A percentile compares a stretch with the other conserved stretches of the same genome.
Evolutionary conservation across 768 basidiomycete species (phyloP).

Genomic region (Paxillus involutus): DNA sequence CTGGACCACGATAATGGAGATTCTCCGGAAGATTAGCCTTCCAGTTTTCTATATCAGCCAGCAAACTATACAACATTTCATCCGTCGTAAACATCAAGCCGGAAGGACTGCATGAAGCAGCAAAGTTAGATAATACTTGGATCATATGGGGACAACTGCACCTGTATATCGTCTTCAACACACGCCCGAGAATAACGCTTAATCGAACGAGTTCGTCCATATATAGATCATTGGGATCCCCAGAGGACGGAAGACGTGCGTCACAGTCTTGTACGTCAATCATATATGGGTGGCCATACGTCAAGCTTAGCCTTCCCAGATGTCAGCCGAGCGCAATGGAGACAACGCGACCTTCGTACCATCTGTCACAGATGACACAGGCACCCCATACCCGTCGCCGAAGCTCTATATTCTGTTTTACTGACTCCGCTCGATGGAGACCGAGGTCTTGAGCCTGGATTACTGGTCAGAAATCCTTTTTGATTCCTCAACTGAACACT

Average conservation of each 20-base stretch:
- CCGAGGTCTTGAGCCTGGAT: slow-evolving; percentile 93
- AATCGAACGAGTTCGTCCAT: slow-evolving; percentile 91
- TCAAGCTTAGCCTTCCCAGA: slow-evolving; percentile 69
- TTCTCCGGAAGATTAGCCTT: slow-evolving; percentile 73
- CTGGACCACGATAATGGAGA: slow-evolving; percentile 73
- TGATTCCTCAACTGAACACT: slow-evolving; percentile 26
- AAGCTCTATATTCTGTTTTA: slow-evolving; percentile 81
- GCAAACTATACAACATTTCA: slow-evolving; percentile 64
- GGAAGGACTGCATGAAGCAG: slow-evolving; percentile 58
- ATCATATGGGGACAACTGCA: slow-evolving; percentile 25
- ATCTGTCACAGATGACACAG: slow-evolving; percentile 93
- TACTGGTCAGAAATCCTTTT: slow-evolving; percentile 12
- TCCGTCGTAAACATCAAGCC: slow-evolving; percentile 86
- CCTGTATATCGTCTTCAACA: slow-evolving; percentile 94
- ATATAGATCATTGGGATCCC: slow-evolving; percentile 75
- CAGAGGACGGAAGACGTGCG: slow-evolving; percentile 87
- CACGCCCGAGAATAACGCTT: slow-evolving; percentile 87
- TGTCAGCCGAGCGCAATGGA: slow-evolving; percentile 2
- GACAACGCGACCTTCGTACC: slow-evolving; percentile 46
- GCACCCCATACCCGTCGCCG: slow-evolving; percentile 90
- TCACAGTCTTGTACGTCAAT: slow-evolving; percentile 98
- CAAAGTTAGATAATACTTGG: slow-evolving; percentile 6
- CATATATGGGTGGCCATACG: slow-evolving; percentile 93
- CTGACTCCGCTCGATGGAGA: slow-evolving; percentile 87
- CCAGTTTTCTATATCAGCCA: slow-evolving; percentile 75